Conservation (phyloP, 1,139 yeast species). For the Wickerhamiella pararugosa region DNA sequence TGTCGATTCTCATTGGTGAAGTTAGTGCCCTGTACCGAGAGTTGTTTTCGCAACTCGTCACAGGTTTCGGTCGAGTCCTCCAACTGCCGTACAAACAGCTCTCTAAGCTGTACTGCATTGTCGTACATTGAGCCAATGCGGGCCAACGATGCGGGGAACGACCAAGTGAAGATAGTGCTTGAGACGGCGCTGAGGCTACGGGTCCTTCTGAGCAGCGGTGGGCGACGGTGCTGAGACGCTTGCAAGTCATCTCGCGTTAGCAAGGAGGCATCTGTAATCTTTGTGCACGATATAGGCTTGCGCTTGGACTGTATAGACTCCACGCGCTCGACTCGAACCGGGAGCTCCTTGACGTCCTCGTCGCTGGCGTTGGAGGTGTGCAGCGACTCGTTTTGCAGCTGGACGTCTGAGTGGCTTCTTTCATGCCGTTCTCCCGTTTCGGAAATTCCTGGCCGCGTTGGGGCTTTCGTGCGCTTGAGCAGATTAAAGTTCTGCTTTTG, state of each 20-base stretch:
- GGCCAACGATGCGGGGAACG: constrained; percentile 12
- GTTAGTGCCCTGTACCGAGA: constrained; percentile 7
- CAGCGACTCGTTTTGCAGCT: too few relatives aligned
- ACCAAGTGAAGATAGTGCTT: constrained; percentile 8
- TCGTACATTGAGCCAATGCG: constrained; percentile 10
- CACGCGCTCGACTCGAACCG: too few relatives aligned
- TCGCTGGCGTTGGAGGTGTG: too few relatives aligned
- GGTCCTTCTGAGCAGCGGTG: constrained; percentile 2
- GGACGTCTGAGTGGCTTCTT: too few relatives aligned
- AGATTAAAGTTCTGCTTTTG: constrained; percentile 1
- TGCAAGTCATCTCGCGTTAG: constrained; percentile 11
- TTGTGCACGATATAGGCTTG: too few relatives aligned
- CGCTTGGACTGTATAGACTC: too few relatives aligned
- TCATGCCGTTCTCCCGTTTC: too few relatives aligned
- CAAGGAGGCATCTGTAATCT: not conserved
- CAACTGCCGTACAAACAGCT: constrained; percentile 7
- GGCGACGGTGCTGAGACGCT: not conserved
- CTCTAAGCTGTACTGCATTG: constrained; percentile 11
- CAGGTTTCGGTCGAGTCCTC: not conserved
- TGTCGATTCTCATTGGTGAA: constrained; percentile 12
- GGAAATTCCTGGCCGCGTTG: not conserved
- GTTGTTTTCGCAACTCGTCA: constrained; percentile 1
- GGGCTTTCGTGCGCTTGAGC: not conserved
- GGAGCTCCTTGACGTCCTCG: too few relatives aligned
- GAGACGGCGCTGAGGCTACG: constrained; percentile 5